Base-by-base conservation (phyloP, 768 basidiomycete species). In the Suillus occidentalis region DNA sequence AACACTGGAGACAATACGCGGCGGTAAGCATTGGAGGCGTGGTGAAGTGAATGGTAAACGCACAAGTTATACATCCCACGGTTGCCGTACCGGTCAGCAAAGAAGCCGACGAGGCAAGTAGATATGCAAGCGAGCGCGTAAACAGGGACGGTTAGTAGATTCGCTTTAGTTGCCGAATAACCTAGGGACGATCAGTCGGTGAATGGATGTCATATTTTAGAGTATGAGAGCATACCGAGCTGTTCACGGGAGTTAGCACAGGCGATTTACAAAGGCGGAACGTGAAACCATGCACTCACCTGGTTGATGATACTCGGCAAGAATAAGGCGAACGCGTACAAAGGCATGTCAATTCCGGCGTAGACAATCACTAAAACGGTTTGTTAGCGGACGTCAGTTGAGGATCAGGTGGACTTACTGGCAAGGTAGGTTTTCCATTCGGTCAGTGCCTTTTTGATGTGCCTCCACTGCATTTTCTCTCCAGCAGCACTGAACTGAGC, bases 241-340 rank as follows among this genome's bases (percentile, higher is more conserved):
- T 83, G 60, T 56, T 12, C 37, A 31, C 28, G 64, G 31, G 50
- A 45, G 20, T 14, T 25, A 53, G 45, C 12, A n/a, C 20, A 28
- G 16, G 61, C 68, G 28, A 69, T 40, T n/a, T n/a, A 14, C 43
- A 37, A 37, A 56, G 50, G 10, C 31, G 28, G 9, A 34, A 31
- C n/a, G 25, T 43, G 43, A 45, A 55, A 42, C n/a, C 0, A 37
- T 37, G 28, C 9, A 75, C 83, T 49, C 67, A 89, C 87, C 77
- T 89, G 78, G 65, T 84, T 87, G 73, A 92, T 92, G 71, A 93
- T 92, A 50, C 86, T 89, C 0, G 91, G 91, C 62, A 91, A 77
- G 81, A 94, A 94, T 53, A 92, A 76, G 25, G 90, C 82, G 75
- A 92, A 91, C 0, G 91, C 89, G 67, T 92, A 93, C 53, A 93